These are phyloP conservation scores for Argentina anserina DNA, from an alignment of 306 rosid genomes.

Conservation along the genomic window DNA sequence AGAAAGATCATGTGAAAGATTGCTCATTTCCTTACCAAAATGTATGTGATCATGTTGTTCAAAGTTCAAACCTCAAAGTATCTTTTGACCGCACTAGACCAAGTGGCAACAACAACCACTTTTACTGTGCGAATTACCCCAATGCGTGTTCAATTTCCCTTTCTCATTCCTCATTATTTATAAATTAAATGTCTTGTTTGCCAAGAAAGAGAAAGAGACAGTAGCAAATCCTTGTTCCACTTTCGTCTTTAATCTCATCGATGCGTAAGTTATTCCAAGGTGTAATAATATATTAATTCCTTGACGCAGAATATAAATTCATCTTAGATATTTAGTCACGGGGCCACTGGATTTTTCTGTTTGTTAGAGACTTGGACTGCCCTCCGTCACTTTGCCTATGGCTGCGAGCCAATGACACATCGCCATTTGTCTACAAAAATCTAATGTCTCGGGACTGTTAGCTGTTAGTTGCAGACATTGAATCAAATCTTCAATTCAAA, in stretches of 20 bases:
- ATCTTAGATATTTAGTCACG: not conserved
- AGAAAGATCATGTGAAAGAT: too few relatives aligned
- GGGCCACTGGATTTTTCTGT: too few relatives aligned
- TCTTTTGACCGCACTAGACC: not conserved
- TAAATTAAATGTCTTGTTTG: not conserved
- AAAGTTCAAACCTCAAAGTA: not conserved
- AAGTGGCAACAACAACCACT: not conserved
- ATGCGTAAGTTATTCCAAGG: not conserved
- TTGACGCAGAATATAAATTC: not conserved
- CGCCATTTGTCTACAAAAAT: too few relatives aligned
- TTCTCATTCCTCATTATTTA: not conserved
- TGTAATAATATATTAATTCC: too few relatives aligned
- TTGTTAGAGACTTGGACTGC: not conserved
- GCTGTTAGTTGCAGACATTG: too few relatives aligned
- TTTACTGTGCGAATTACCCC: too few relatives aligned
- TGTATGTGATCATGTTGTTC: too few relatives aligned
- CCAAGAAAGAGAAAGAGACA: not conserved
- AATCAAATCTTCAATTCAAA: not conserved
- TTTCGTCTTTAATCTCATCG: not conserved
- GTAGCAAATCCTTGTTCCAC: not conserved
- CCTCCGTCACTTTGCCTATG: not conserved
- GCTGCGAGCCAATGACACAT: not conserved
- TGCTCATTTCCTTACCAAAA: too few relatives aligned
- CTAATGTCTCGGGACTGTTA: too few relatives aligned
- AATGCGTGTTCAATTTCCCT: not conserved